These are phyloP conservation scores for Primulina tabacum DNA, from an alignment of 257 asterid species.

Conservation along the genomic window DNA sequence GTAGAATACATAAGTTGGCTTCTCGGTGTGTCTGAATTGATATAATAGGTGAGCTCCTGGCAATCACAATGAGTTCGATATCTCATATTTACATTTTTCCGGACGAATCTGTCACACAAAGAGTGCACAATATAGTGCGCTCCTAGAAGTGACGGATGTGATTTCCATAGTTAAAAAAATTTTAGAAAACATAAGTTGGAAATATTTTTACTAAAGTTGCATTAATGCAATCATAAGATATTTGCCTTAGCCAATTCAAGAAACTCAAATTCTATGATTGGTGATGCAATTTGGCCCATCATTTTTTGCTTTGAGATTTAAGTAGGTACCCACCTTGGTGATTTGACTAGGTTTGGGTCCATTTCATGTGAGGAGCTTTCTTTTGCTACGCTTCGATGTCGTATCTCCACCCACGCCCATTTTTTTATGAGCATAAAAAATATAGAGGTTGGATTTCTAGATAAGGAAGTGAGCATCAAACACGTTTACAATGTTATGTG, in stretches of 20 bases:
- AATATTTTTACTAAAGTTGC: slow-evolving; percentile 24
- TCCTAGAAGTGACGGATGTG: too few relatives aligned
- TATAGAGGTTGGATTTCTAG: background rate
- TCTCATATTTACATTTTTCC: too few relatives aligned
- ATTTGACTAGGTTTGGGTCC: background rate
- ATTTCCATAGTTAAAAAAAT: too few relatives aligned
- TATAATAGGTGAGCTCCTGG: too few relatives aligned
- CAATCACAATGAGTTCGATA: too few relatives aligned
- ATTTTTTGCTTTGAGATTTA: background rate
- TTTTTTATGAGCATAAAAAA: background rate
- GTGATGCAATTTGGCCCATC: background rate
- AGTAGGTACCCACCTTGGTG: background rate
- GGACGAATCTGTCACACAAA: too few relatives aligned
- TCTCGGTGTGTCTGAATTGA: too few relatives aligned
- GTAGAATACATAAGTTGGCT: slow-evolving; percentile 3
- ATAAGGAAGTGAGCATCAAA: background rate
- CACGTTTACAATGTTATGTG: background rate
- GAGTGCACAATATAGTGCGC: too few relatives aligned
- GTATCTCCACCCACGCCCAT: background rate
- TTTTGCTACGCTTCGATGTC: background rate
- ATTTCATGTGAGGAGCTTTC: background rate
- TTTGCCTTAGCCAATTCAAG: slow-evolving; percentile 12
- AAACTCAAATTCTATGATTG: background rate
- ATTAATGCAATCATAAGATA: slow-evolving; percentile 17
- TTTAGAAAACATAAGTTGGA: background rate